These are phyloP conservation scores for Penicillium janthinellum DNA, from an alignment of 2,329 filamentous ascomycete species.

Conservation along the genomic window DNA sequence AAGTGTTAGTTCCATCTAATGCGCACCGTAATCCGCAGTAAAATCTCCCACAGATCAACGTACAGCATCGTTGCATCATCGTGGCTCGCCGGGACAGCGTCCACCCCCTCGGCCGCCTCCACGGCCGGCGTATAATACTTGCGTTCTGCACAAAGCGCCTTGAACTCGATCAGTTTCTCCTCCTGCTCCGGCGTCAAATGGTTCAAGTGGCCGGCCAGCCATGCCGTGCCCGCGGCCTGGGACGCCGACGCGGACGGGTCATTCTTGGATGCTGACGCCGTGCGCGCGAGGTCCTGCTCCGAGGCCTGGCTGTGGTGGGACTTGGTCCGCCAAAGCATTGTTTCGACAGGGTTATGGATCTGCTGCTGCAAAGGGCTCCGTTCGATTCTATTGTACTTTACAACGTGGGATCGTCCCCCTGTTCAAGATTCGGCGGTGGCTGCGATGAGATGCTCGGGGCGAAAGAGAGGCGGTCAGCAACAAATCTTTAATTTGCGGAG, in stretches of 20 bases:
- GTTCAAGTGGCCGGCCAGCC: slow-evolving; percentile 69
- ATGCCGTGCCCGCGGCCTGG: slow-evolving; percentile 39
- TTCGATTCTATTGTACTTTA: not conserved
- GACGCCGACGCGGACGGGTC: slow-evolving; percentile 39
- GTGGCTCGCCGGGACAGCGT: slow-evolving; percentile 43
- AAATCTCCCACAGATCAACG: slow-evolving; percentile 18
- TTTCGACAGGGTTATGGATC: not conserved
- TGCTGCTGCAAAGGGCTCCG: not conserved
- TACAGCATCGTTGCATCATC: slow-evolving; percentile 53
- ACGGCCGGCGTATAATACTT: slow-evolving; percentile 52
- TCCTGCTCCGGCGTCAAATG: slow-evolving; percentile 72
- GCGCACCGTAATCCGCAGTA: not conserved
- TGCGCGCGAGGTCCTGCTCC: slow-evolving; percentile 30
- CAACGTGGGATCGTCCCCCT: not conserved
- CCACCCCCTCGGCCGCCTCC: slow-evolving; percentile 27
- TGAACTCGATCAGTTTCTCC: slow-evolving; percentile 70
- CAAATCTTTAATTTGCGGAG: slow-evolving; percentile 5
- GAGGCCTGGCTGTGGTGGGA: slow-evolving; percentile 32
- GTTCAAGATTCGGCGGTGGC: slow-evolving; percentile 1
- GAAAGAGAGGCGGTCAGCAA: slow-evolving; percentile 13
- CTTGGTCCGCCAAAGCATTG: slow-evolving; percentile 37
- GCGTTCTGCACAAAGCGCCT: slow-evolving; percentile 64
- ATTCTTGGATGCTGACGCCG: slow-evolving; percentile 36
- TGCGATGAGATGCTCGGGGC: slow-evolving; percentile 5
- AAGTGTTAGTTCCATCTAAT: not conserved